Evolutionary conservation across 75 land plant species (phyloP).

Genomic region (Isoetes taiwanensis): DNA sequence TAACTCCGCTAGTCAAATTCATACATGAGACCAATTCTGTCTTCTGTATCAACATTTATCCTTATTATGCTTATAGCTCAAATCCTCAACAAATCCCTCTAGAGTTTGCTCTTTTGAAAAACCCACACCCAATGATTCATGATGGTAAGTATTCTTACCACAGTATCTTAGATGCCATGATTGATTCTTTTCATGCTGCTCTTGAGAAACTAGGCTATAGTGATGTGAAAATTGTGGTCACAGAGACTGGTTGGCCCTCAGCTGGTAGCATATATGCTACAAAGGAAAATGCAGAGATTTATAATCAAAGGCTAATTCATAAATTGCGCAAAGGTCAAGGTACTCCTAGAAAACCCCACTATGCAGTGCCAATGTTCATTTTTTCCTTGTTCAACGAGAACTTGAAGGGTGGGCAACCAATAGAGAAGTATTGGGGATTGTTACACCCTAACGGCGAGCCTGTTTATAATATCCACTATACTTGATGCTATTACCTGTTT

Average conservation of each 20-base stretch:
- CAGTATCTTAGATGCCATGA: conserved; percentile 40
- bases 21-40: background rate
- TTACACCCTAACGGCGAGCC: background rate
- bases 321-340: background rate
- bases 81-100: conserved; percentile 9
- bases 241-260: background rate
- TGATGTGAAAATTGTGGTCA: background rate
- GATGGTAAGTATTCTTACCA: conserved; percentile 17
- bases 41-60: conserved; percentile 25
- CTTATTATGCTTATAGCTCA: conserved; percentile 17
- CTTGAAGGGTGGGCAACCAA: background rate
- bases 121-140: conserved; percentile 6
- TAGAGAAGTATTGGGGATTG: background rate
- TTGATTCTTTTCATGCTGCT: conserved; percentile 38
- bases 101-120: conserved; percentile 20
- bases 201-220: conserved; percentile 27
- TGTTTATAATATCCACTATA: conserved; percentile 1
- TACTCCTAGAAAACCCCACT: background rate
- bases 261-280: background rate
- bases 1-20: conserved; percentile 15
- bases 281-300: background rate
- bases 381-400: background rate
- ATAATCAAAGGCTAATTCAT: background rate
- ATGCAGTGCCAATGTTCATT: background rate
- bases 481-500: too few relatives aligned